Evolutionary conservation across 352 stramenopile species (phyloP).

Genomic region (Globisporangium acanthophoron): DNA sequence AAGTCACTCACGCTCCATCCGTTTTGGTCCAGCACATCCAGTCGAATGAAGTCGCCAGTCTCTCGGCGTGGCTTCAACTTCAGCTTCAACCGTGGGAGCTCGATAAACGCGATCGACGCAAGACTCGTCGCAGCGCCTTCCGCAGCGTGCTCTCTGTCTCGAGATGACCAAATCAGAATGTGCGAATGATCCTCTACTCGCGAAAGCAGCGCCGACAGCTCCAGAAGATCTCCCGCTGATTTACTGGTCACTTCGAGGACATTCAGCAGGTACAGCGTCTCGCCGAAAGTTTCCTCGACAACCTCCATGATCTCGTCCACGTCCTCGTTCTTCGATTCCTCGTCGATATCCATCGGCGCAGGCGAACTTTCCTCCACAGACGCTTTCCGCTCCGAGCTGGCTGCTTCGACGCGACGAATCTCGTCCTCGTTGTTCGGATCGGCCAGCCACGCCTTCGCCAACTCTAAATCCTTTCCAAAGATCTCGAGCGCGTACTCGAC

Average conservation of each 20-base stretch:
- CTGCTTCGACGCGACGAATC: conserved; percentile 51
- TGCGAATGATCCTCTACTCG: conserved; percentile 96
- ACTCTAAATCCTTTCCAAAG: conserved; percentile 57
- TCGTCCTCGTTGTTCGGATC: conserved; percentile 57
- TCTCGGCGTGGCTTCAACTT: conserved; percentile 85
- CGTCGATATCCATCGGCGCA: conserved; percentile 1
- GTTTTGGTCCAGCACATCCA: conserved; percentile 77
- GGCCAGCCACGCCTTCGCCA: conserved; percentile 57
- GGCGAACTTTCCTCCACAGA: conserved; percentile 22
- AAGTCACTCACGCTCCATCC: conserved; percentile 81
- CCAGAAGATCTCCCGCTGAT: conserved; percentile 29
- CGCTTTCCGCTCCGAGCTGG: conserved; percentile 4
- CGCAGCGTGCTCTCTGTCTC: not conserved
- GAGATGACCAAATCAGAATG: conserved; percentile 93
- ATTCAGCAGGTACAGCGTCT: conserved; percentile 92
- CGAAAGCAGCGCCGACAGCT: conserved; percentile 88
- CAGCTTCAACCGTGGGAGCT: conserved; percentile 96
- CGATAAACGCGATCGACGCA: conserved; percentile 91
- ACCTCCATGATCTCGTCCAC: conserved; percentile 55
- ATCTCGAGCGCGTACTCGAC: conserved; percentile 63
- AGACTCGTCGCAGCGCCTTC: not conserved
- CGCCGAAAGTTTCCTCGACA: conserved; percentile 47
- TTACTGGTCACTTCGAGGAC: conserved; percentile 76
- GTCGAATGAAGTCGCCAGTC: conserved; percentile 36
- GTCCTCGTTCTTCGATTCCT: conserved; percentile 25